Conservation (phyloP, 768 basidiomycete genomes). For the Fistulinella prunicolor region DNA sequence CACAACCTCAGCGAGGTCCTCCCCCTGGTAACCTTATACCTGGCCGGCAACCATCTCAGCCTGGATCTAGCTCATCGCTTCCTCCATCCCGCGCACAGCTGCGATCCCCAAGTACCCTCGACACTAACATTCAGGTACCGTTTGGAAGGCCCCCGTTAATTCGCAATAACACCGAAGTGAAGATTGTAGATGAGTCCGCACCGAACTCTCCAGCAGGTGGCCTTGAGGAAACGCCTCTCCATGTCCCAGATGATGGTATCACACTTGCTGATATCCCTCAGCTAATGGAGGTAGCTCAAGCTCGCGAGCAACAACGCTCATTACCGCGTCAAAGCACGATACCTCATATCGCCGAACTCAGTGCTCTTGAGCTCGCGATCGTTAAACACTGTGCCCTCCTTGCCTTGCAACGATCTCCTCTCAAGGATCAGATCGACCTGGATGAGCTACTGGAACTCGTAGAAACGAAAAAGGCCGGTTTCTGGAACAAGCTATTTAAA, state of each 20-base stretch:
- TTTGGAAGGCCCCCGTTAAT: constrained; percentile 62
- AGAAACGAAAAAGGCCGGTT: constrained; percentile 88
- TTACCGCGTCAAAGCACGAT: constrained; percentile 73
- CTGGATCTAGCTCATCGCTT: constrained; percentile 29
- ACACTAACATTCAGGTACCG: constrained; percentile 42
- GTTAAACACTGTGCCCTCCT: constrained; percentile 90
- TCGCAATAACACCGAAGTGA: constrained; percentile 81
- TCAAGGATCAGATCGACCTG: constrained; percentile 81
- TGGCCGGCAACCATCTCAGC: constrained; percentile 35
- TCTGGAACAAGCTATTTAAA: constrained; percentile 97
- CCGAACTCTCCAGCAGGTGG: constrained; percentile 67
- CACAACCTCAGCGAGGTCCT: constrained; percentile 41
- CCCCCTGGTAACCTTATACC: constrained; percentile 35
- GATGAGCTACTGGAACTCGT: constrained; percentile 94
- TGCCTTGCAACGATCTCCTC: constrained; percentile 69
- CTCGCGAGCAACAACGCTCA: constrained; percentile 83
- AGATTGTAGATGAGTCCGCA: constrained; percentile 81
- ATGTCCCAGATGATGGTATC: constrained; percentile 71
- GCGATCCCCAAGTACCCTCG: constrained; percentile 37
- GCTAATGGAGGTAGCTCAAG: constrained; percentile 88
- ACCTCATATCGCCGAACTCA: constrained; percentile 82
- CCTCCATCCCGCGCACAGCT: constrained; percentile 37
- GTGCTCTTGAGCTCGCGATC: constrained; percentile 80
- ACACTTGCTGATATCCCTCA: constrained; percentile 94
- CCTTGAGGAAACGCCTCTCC: constrained; percentile 37